Evolutionary conservation across 352 stramenopile genomes (phyloP).

Genomic region (Thalassiosira oceanica): DNA sequence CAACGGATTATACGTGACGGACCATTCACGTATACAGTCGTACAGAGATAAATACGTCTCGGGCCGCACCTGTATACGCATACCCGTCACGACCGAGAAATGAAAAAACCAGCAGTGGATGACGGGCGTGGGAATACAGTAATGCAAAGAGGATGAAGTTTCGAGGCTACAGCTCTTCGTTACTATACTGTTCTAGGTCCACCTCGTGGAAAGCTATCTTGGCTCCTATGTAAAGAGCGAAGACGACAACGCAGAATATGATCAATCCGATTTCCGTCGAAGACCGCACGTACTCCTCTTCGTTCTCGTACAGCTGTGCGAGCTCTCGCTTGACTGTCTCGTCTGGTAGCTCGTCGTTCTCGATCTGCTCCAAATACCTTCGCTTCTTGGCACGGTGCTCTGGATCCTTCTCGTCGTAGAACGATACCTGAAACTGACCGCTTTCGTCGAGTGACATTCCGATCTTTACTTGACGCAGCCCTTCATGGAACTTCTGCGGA

Average conservation of each 20-base stretch:
- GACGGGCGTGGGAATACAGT: no score
- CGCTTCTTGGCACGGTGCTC: constrained; percentile 66
- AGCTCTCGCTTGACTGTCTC: no score
- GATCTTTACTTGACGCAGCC: constrained; percentile 54
- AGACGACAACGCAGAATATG: constrained; percentile 36
- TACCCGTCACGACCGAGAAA: not conserved
- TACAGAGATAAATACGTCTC: constrained; percentile 47
- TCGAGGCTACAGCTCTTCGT: constrained; percentile 47
- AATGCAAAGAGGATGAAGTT: no score
- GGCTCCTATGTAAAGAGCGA: constrained; percentile 48
- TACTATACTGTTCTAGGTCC: constrained; percentile 16
- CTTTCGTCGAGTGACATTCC: constrained; percentile 64
- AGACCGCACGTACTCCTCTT: constrained; percentile 8
- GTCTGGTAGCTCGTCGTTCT: constrained; percentile 1
- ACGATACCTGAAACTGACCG: constrained; percentile 68
- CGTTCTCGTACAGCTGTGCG: constrained; percentile 13
- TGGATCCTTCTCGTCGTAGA: constrained; percentile 75
- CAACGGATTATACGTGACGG: constrained; percentile 64
- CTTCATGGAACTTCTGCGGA: no score
- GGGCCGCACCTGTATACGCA: no score
- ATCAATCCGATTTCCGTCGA: constrained; percentile 43
- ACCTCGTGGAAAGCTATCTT: constrained; percentile 47
- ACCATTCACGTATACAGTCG: constrained; percentile 50
- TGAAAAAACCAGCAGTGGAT: no score
- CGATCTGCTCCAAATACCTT: constrained; percentile 45